Base-by-base conservation (phyloP, 495 filamentous ascomycete species). In the Trichoderma gamsii region DNA sequence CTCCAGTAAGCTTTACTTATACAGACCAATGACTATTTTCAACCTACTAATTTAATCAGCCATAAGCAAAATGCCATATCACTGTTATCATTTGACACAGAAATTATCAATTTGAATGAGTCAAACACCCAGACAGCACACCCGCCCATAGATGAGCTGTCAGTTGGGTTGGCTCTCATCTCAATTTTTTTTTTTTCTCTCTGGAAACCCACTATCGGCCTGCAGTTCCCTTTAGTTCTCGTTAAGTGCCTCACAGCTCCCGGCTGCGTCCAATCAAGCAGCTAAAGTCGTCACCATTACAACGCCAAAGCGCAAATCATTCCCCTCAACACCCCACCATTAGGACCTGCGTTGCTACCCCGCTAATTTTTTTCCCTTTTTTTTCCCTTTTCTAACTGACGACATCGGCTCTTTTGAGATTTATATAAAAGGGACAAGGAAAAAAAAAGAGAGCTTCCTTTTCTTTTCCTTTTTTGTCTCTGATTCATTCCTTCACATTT, bases 311-410 rank as follows among this genome's bases (percentile, higher is more conserved):
- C 56, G 56, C 56, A 61, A 61, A 61, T 61, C 56, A 61, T 61
- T 32, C 56, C 56, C 56, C 27, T 32, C 23, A 61, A 27, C 56
- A 61, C 56, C 56, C 56, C 56, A 61, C 56, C 56, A 61, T 21
- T 21, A 32, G 23, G n/a, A 61, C 56, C 56, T 61, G 56, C 56
- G 64, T 41, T 44, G 35, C 25, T 52, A 67, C 65, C 65, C 65
- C 65, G 46, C 65, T 46, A 67, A 67, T 27, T 29, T 67, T 67
- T 67, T 67, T 67, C 59, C 59, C 5, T 67, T 67, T 56, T 46
- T 56, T 49, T 56, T 49, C 65, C 44, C 25, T 67, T 56, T 46
- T 9, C n/a, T 27, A 5, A 32, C 23, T 46, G 46, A 38, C 35
- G 44, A 67, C 44, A 49, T 67, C 65, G 65, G 65, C 44, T 27